Percentiles rank a stretch among this genome's conserved stretches.
Conservation (phyloP, 257 asterid genomes). For the Rhazya stricta region DNA sequence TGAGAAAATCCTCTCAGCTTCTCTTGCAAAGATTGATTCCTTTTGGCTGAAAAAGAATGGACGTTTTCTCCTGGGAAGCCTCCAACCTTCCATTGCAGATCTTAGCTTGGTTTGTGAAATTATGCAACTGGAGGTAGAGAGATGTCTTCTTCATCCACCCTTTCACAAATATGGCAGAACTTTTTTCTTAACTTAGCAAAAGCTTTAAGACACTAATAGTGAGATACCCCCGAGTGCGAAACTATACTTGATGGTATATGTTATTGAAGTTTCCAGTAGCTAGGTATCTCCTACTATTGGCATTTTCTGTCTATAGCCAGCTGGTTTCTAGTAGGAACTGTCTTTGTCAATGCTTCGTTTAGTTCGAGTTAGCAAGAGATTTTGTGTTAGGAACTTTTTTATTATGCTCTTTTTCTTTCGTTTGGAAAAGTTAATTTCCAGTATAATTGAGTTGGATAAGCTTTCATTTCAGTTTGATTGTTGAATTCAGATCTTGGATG, state of each 20-base stretch:
- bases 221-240: background rate
- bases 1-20: constrained; percentile 52
- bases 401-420: too few species aligned
- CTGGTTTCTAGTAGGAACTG: too few species aligned
- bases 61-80: constrained; percentile 65
- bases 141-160: constrained; percentile 3
- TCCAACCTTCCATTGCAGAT: constrained; percentile 85
- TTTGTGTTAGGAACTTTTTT: too few species aligned
- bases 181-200: background rate
- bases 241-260: too few species aligned
- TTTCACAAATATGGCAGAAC: background rate
- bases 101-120: constrained; percentile 82
- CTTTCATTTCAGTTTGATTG: background rate
- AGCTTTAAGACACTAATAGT: background rate
- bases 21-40: constrained; percentile 59
- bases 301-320: too few species aligned
- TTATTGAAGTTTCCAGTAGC: background rate
- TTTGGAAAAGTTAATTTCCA: too few species aligned
- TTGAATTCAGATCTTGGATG: constrained; percentile 40
- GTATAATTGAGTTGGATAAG: background rate
- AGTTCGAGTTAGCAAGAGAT: too few species aligned
- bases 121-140: constrained; percentile 81
- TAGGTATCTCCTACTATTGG: background rate
- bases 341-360: too few species aligned
- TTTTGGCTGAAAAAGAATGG: constrained; percentile 75